Percentiles rank a stretch among this genome's conserved stretches.
Evolutionary conservation across 2,329 filamentous ascomycete genomes (phyloP).

Genomic region (Xylaria arbuscula): DNA sequence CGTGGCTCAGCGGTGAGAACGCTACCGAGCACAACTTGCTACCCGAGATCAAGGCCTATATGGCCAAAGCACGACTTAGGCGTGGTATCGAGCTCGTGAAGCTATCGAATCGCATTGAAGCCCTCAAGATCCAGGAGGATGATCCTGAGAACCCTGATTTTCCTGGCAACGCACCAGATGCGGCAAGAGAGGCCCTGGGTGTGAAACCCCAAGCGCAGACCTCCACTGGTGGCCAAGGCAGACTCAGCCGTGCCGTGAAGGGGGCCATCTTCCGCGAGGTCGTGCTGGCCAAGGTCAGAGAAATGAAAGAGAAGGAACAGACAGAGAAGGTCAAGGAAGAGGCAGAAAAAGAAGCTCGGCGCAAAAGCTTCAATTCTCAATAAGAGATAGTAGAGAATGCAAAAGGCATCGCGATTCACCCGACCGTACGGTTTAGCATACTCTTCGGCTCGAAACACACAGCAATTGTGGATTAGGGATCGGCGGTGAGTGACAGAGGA

Average conservation of each 20-base stretch:
- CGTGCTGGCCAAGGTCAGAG: conserved; percentile 90
- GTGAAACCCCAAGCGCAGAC: conserved; percentile 45
- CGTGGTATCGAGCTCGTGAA: conserved; percentile 97
- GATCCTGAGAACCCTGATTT: conserved; percentile 80
- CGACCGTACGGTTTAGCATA: background rate
- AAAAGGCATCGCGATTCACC: background rate
- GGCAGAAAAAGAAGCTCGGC: conserved; percentile 62
- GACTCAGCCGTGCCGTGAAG: conserved; percentile 63
- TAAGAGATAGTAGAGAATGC: conserved; percentile 5
- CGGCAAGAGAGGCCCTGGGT: conserved; percentile 60
- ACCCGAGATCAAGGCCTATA: conserved; percentile 95
- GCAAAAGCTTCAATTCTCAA: conserved; percentile 49
- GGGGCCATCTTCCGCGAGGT: conserved; percentile 92
- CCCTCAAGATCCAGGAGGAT: conserved; percentile 92
- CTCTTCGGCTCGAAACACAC: background rate
- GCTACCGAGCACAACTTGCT: conserved; percentile 97
- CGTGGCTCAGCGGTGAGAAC: conserved; percentile 90
- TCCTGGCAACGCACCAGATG: conserved; percentile 69
- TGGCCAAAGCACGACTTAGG: conserved; percentile 88
- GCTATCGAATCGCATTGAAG: conserved; percentile 93
- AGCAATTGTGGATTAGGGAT: background rate
- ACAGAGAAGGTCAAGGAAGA: conserved; percentile 73
- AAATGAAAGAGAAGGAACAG: conserved; percentile 89
- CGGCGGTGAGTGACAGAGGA: background rate
- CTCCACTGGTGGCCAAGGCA: conserved; percentile 56